These are phyloP conservation scores for Pseudocohnilembus persalinus DNA, from an alignment of 169 alveolate genomes.

Conservation along the genomic window DNA sequence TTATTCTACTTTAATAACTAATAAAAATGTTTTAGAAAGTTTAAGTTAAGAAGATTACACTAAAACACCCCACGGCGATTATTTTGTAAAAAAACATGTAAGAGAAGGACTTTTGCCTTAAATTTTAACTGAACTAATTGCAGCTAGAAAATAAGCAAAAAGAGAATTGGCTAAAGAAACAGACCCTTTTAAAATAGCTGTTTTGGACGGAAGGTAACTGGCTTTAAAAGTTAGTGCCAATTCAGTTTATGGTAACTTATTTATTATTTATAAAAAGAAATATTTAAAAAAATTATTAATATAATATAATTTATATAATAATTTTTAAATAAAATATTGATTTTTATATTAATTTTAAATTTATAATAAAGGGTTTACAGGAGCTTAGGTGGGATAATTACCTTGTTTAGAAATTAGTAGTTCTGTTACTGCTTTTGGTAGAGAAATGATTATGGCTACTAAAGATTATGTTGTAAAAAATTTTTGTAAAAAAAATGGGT, in stretches of 20 bases:
- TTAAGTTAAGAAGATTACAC: slow-evolving; percentile 50
- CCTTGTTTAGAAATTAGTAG: slow-evolving; percentile 97
- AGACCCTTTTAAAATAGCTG: slow-evolving; percentile 93
- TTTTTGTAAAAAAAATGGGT: slow-evolving; percentile 90
- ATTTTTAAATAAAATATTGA: no score
- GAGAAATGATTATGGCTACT: slow-evolving; percentile 95
- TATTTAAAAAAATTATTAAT: no score
- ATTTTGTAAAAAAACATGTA: slow-evolving; percentile 71
- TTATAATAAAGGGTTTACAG: no score
- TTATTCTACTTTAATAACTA: slow-evolving; percentile 93
- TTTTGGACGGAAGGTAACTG: slow-evolving; percentile 98
- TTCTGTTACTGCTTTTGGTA: slow-evolving; percentile 97
- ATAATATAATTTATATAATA: no score
- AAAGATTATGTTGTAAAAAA: slow-evolving; percentile 82
- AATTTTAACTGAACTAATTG: slow-evolving; percentile 96
- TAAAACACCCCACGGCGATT: slow-evolving; percentile 79
- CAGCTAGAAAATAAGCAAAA: slow-evolving; percentile 96
- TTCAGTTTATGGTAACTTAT: slow-evolving; percentile 99
- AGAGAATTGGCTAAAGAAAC: slow-evolving; percentile 88
- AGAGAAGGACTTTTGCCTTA: slow-evolving; percentile 96
- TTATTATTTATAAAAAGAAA: no score
- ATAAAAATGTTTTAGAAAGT: background rate
- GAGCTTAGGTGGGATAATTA: slow-evolving; percentile 97
- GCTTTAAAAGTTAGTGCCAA: slow-evolving; percentile 99
- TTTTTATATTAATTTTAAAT: no score